Conservation (phyloP, 1,139 yeast species). For the Hemisphaericaspora subhashii region DNA sequence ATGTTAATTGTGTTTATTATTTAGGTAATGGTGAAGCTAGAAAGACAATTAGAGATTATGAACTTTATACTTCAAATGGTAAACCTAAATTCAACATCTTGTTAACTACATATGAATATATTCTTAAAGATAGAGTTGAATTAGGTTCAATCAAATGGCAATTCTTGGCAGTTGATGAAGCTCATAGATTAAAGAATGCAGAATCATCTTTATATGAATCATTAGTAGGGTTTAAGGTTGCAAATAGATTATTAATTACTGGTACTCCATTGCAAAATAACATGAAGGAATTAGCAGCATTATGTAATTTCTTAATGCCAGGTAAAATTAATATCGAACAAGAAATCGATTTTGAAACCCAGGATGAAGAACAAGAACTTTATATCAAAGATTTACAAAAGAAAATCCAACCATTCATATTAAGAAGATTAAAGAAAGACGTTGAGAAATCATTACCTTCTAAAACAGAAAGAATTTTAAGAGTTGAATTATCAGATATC, state of each 20-base stretch:
- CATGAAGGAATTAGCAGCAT: conserved; percentile 91
- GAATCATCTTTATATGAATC: conserved; percentile 93
- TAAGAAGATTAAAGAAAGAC: conserved; percentile 92
- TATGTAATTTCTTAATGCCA: conserved; percentile 94
- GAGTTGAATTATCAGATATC: conserved; percentile 92
- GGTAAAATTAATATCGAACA: conserved; percentile 87
- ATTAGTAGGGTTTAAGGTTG: conserved; percentile 74
- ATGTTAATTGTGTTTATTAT: conserved; percentile 86
- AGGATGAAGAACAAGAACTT: conserved; percentile 81
- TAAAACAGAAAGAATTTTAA: conserved; percentile 87
- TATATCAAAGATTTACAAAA: conserved; percentile 84
- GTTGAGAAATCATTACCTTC: conserved; percentile 96
- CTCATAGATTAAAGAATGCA: conserved; percentile 92
- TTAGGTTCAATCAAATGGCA: conserved; percentile 91
- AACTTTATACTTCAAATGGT: conserved; percentile 62
- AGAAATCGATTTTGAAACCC: conserved; percentile 91
- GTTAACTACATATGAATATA: conserved; percentile 93
- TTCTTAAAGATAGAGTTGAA: conserved; percentile 80
- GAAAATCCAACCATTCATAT: conserved; percentile 84
- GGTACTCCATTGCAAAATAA: conserved; percentile 98
- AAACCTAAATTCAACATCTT: conserved; percentile 86
- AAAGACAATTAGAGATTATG: conserved; percentile 77
- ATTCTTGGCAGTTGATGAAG: conserved; percentile 96
- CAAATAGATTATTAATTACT: conserved; percentile 85
- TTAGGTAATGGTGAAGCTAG: conserved; percentile 91